Conservation (phyloP, 2,329 filamentous ascomycete species). For the Fusarium goolgardi region DNA sequence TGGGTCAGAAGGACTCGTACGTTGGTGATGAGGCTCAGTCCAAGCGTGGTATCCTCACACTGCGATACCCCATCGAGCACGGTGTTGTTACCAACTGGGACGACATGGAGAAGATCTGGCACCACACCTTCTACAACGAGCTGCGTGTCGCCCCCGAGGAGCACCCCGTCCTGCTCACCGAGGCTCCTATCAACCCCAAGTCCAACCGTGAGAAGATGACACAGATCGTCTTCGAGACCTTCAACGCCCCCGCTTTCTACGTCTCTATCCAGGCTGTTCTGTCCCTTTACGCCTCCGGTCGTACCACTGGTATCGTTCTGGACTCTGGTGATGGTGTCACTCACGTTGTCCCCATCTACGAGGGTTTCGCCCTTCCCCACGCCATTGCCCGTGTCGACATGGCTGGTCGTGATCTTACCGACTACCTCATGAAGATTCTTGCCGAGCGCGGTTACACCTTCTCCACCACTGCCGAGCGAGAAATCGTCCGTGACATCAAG, state of each 20-base stretch:
- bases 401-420: slow-evolving; percentile 99
- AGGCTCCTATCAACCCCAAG: slow-evolving; percentile 99
- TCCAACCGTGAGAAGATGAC: slow-evolving; percentile 99
- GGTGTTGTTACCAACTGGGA: slow-evolving; percentile 99
- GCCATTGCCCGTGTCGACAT: slow-evolving; percentile 99
- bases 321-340: slow-evolving; percentile 99
- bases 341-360: slow-evolving; percentile 99
- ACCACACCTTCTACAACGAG: slow-evolving; percentile 99
- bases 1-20: slow-evolving; percentile 99
- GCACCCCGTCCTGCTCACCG: slow-evolving; percentile 98
- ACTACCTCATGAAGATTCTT: slow-evolving; percentile 99
- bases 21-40: slow-evolving; percentile 99
- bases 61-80: slow-evolving; percentile 99
- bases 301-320: slow-evolving; percentile 99
- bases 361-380: slow-evolving; percentile 99
- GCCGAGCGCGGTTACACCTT: slow-evolving; percentile 99
- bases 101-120: slow-evolving; percentile 99
- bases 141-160: slow-evolving; percentile 99
- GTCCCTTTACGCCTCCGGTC: slow-evolving; percentile 99
- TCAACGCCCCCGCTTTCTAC: slow-evolving; percentile 99
- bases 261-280: slow-evolving; percentile 99
- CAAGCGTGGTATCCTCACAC: slow-evolving; percentile 99
- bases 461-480: slow-evolving; percentile 99
- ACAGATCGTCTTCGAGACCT: slow-evolving; percentile 99
- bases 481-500: slow-evolving; percentile 99